Conservation (phyloP, 306 rosid species). For the Alnus rubra region DNA sequence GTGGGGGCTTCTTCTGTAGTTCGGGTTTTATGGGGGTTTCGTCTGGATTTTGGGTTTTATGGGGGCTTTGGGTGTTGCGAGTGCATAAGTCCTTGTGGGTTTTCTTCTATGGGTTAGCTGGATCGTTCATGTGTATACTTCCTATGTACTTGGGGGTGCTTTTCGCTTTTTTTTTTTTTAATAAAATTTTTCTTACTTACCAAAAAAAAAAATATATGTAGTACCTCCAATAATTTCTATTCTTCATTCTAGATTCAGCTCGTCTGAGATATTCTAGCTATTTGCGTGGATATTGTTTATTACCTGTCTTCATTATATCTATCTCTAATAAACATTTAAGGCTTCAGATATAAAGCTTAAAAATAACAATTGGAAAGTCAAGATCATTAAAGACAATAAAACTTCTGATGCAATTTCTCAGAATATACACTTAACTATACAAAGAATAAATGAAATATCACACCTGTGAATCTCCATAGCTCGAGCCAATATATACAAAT, state of each 20-base stretch:
- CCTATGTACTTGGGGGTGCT: no score
- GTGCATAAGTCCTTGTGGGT: no score
- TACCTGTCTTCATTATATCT: not conserved
- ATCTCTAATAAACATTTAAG: not conserved
- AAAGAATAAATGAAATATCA: constrained; percentile 1
- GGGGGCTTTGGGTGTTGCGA: no score
- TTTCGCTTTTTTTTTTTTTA: no score
- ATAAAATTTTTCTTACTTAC: no score
- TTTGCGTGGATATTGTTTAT: not conserved
- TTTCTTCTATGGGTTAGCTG: no score
- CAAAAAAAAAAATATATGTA: no score
- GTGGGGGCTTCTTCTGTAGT: no score
- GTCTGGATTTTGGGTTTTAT: no score
- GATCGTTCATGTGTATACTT: no score
- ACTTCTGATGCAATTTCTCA: not conserved
- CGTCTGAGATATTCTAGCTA: not conserved
- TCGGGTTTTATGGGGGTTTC: no score
- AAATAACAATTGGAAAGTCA: constrained; percentile 11
- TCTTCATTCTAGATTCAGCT: not conserved
- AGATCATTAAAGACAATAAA: constrained; percentile 11
- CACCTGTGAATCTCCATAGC: constrained; percentile 98
- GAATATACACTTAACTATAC: not conserved
- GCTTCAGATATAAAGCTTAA: not conserved
- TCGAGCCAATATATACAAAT: constrained; percentile 86
- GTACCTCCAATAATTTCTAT: not conserved